phyloP scores from a whole-genome alignment of 2,329 filamentous ascomycete genomes.

The Dendrostoma leiphaemia region DNA sequence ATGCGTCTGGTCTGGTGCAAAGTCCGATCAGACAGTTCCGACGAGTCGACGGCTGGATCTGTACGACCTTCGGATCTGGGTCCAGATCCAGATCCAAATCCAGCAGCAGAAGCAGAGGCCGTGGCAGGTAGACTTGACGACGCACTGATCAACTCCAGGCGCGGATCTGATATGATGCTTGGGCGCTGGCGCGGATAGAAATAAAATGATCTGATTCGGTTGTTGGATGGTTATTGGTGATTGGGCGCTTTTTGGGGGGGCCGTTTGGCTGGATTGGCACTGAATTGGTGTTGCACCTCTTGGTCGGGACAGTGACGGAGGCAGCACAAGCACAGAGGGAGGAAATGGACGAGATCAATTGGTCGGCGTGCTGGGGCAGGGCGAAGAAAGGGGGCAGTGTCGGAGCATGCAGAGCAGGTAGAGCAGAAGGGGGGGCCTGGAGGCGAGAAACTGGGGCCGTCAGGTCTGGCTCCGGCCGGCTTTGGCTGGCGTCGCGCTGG shows the following conservation, averaged over 20 bases:
- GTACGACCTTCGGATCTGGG: no score
- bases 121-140: no score
- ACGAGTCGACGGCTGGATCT: no score
- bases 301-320: not conserved
- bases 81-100: no score
- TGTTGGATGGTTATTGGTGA: not conserved
- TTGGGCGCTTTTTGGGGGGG: not conserved
- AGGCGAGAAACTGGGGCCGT: no score
- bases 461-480: no score
- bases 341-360: not conserved
- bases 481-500: no score
- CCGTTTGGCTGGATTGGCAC: not conserved
- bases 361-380: not conserved
- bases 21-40: no score
- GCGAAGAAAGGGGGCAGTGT: not conserved
- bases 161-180: no score
- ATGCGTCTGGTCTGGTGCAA: no score
- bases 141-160: not conserved
- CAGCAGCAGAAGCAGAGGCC: no score
- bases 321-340: not conserved
- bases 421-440: conserved; percentile 1
- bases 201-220: not conserved
- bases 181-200: no score
- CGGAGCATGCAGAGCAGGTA: not conserved
- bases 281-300: not conserved